Evolutionary conservation across 2,329 filamentous ascomycete species (phyloP).

Genomic region (Plenodomus tracheiphilus): DNA sequence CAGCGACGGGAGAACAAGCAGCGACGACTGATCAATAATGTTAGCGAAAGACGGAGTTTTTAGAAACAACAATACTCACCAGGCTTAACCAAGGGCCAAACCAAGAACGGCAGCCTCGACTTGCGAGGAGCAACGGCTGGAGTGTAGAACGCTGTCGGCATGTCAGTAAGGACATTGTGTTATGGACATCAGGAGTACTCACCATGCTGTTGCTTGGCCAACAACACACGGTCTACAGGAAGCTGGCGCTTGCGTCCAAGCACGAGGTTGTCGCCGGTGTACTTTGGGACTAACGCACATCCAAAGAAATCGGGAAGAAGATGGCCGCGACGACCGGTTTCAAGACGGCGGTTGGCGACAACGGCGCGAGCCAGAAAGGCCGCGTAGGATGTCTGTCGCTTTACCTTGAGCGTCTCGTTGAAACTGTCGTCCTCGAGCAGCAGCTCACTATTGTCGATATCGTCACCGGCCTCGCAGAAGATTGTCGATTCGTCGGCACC

Average conservation of each 20-base stretch:
- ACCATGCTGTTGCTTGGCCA: neutral
- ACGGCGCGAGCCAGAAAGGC: neutral
- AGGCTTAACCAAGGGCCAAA: neutral
- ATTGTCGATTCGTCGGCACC: neutral
- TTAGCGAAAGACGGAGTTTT: neutral
- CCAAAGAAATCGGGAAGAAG: too few relatives aligned
- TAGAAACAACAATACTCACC: neutral
- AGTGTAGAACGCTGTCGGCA: neutral
- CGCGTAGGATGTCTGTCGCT: neutral
- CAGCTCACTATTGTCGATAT: constrained; percentile 3
- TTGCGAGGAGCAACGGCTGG: neutral
- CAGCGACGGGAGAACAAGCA: neutral
- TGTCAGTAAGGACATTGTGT: too few relatives aligned
- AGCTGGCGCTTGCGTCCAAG: neutral
- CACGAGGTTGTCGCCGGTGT: neutral
- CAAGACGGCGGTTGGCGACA: neutral
- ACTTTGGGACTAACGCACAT: neutral
- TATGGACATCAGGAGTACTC: neutral
- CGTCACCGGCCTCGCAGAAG: neutral
- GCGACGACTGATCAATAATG: neutral
- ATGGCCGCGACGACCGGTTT: neutral
- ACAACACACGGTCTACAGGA: neutral
- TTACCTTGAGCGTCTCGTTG: constrained; percentile 4
- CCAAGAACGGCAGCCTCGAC: neutral
- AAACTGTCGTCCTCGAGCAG: constrained; percentile 11